These are phyloP conservation scores for Hibiscus tridactylites DNA, from an alignment of 345 rosid species.

Conservation along the genomic window DNA sequence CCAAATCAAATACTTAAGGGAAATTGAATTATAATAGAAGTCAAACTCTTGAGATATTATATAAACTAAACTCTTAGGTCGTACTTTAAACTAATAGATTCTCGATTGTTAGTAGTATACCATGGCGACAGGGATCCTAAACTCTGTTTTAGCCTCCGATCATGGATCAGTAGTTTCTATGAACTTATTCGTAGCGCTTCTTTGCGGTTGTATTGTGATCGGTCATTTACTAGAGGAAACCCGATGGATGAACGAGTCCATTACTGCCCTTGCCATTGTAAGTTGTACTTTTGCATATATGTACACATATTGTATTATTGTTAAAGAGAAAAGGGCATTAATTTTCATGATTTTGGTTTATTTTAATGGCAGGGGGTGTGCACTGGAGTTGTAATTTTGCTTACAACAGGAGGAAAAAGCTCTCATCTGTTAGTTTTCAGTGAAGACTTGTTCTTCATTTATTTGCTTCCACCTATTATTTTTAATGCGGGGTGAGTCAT, in stretches of 20 bases:
- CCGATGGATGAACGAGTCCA: conserved; percentile 91
- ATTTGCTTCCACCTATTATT: conserved; percentile 96
- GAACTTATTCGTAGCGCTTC: conserved; percentile 82
- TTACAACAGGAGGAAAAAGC: conserved; percentile 67
- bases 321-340: background rate
- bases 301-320: background rate
- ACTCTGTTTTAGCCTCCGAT: conserved; percentile 40
- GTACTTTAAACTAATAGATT: background rate
- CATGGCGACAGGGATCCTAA: conserved; percentile 33
- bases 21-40: background rate
- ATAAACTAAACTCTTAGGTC: background rate
- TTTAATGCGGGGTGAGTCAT: conserved; percentile 85
- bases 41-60: background rate
- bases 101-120: background rate
- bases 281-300: conserved; percentile 16
- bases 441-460: conserved; percentile 94
- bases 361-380: conserved; percentile 57
- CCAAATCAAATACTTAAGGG: background rate
- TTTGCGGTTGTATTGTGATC: conserved; percentile 71
- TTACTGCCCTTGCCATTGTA: conserved; percentile 84
- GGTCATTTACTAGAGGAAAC: conserved; percentile 84
- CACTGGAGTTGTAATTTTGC: conserved; percentile 78
- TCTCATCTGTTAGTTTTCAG: conserved; percentile 83
- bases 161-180: conserved; percentile 75
- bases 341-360: background rate